Evolutionary conservation across 371 early-diverging fungal species (phyloP), one percentile per base, ranked within the genome.

Genomic region (Spiromyces aspiralis): DNA sequence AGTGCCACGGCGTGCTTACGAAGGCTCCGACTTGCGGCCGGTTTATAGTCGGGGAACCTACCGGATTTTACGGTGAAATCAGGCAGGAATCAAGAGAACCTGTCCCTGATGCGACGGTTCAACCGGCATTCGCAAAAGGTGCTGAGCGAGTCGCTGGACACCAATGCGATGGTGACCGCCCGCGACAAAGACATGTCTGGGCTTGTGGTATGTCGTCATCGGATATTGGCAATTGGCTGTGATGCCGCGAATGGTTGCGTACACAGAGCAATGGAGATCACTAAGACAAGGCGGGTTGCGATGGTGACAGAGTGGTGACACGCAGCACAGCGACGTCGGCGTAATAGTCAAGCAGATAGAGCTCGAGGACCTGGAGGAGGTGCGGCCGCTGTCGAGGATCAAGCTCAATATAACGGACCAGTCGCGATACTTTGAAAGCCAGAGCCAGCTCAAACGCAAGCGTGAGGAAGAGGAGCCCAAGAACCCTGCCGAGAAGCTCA

Each of bases 51-150:
- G 12, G 91, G 88, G 4, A 87, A 86, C 58, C 74, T 70, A 13
- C 89, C 90, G 1, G 92, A 95, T 64, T 72, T 80, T 43, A 89
- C 93, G 0, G 92, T 95, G 95, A 70, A 71, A 23, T 74, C 91
- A 0, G 88, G 90, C 13, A 54, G 66, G 35, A 70, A 70, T 23
- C 67, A 63, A 27, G 74, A 84, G 25, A 66, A 60, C 27, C 70
- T 89, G 47, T 81, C 90, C 2, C 67, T 95, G 21, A 87, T 95
- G 44, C 69, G 91, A 50, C 61, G 87, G 45, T 89, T 89, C 59
- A 95, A 95, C 51, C 80, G 87, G 27, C 91, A 90, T 56, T 88
- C 92, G 2, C 80, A 84, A 57, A 73, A 82, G n/a, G 83, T 93
- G 4, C 65, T 94, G 24, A 75, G 77, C 47, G 70, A 63, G 12